A percentile compares a stretch with the other conserved stretches of the same genome.
Conservation (phyloP, 140 eudicot species). For the Senecio squalidus region DNA sequence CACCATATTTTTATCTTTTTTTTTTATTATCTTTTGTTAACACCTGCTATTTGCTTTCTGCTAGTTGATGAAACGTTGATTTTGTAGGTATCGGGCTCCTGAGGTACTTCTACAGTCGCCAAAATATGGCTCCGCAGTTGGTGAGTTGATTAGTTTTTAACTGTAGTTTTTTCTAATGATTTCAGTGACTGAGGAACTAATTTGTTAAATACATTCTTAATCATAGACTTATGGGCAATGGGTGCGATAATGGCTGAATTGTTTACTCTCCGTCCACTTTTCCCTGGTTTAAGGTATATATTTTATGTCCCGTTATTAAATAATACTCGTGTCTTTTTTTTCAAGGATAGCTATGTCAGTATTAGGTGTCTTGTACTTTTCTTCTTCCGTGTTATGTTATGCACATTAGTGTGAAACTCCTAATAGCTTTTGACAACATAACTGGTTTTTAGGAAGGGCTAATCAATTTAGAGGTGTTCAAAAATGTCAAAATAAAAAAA, state of each 20-base stretch:
- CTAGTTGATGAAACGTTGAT: background rate
- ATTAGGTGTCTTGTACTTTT: background rate
- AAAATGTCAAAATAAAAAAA: too few relatives aligned
- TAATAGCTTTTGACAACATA: background rate
- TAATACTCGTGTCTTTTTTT: background rate
- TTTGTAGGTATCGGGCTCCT: slow-evolving; percentile 36
- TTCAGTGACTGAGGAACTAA: background rate
- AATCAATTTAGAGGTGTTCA: too few relatives aligned
- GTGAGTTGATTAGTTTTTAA: slow-evolving; percentile 39
- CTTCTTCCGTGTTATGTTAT: slow-evolving; percentile 25
- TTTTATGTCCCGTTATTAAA: background rate
- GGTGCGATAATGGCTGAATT: slow-evolving; percentile 90
- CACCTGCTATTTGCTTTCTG: background rate
- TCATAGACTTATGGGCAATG: slow-evolving; percentile 90
- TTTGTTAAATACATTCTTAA: background rate
- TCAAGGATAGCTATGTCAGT: background rate
- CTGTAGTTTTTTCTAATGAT: background rate
- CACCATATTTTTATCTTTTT: background rate
- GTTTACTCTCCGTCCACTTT: slow-evolving; percentile 71
- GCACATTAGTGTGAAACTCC: background rate
- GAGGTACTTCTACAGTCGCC: slow-evolving; percentile 75
- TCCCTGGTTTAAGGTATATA: slow-evolving; percentile 75
- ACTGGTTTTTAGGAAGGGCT: background rate
- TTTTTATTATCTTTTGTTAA: background rate
- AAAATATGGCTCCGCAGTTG: slow-evolving; percentile 77